These are phyloP conservation scores for Parasarocladium wereldwijsianum DNA, from an alignment of 2,329 filamentous ascomycete genomes.

Conservation along the genomic window DNA sequence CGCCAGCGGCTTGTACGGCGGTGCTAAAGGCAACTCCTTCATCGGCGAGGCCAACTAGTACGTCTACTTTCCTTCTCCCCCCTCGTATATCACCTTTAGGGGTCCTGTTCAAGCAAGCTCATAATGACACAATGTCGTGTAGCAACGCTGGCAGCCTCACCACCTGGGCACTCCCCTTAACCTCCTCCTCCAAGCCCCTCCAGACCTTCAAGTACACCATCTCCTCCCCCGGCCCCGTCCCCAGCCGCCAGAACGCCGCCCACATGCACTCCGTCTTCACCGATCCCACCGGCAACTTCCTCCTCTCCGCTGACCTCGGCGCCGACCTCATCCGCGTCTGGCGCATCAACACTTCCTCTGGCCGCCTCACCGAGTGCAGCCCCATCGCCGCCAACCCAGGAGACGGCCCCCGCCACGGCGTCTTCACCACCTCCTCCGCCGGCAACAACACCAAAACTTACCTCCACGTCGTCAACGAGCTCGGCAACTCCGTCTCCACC, in stretches of 20 bases:
- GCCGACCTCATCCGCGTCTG: slow-evolving; percentile 40
- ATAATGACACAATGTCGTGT: slow-evolving; percentile 15
- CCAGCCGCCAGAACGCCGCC: slow-evolving; percentile 35
- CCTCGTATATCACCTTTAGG: neutral
- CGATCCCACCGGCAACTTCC: slow-evolving; percentile 31
- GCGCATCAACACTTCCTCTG: slow-evolving; percentile 27
- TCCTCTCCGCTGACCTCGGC: slow-evolving; percentile 37
- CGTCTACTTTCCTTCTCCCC: slow-evolving; percentile 6
- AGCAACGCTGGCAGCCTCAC: slow-evolving; percentile 27
- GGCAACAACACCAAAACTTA: slow-evolving; percentile 13
- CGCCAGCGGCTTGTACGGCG: slow-evolving; percentile 25
- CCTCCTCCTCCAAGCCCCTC: slow-evolving; percentile 12
- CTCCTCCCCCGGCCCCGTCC: slow-evolving; percentile 24
- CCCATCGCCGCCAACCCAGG: slow-evolving; percentile 25
- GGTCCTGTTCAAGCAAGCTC: slow-evolving; percentile 28
- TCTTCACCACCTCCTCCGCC: slow-evolving; percentile 27
- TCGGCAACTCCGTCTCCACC: slow-evolving; percentile 31
- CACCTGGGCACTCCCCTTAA: slow-evolving; percentile 26
- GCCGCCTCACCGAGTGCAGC: slow-evolving; percentile 28
- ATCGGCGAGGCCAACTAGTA: slow-evolving; percentile 30
- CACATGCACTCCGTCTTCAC: slow-evolving; percentile 38
- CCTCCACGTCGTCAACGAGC: slow-evolving; percentile 30
- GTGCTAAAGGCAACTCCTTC: slow-evolving; percentile 21
- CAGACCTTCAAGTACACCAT: slow-evolving; percentile 26
- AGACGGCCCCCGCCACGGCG: slow-evolving; percentile 36